Conservation (phyloP, 495 filamentous ascomycete genomes). For the Acidomyces sp. region DNA sequence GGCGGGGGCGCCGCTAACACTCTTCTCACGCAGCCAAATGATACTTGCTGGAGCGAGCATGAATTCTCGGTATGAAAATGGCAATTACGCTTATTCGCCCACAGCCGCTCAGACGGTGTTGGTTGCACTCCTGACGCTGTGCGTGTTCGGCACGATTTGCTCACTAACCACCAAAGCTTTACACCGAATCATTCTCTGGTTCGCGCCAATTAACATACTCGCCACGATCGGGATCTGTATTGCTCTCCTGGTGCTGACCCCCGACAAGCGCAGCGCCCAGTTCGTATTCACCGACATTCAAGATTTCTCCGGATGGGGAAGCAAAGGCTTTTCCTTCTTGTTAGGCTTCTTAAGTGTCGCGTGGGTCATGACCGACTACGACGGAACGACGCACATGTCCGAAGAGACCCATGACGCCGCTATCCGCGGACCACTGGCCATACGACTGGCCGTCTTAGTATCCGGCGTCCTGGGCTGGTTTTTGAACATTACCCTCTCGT, state of each 20-base stretch:
- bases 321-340: slow-evolving; percentile 51
- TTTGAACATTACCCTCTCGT: slow-evolving; percentile 54
- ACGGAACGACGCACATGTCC: slow-evolving; percentile 63
- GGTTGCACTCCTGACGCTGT: slow-evolving; percentile 44
- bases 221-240: slow-evolving; percentile 43
- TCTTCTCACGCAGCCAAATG: too few relatives aligned
- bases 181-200: slow-evolving; percentile 54
- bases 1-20: too few relatives aligned
- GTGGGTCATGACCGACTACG: slow-evolving; percentile 69
- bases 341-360: slow-evolving; percentile 57
- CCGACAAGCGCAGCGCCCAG: slow-evolving; percentile 43
- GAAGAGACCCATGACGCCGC: slow-evolving; percentile 64
- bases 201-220: slow-evolving; percentile 53
- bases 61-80: slow-evolving; percentile 34
- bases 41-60: slow-evolving; percentile 54
- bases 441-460: slow-evolving; percentile 50
- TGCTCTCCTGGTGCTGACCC: slow-evolving; percentile 44
- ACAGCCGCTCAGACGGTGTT: slow-evolving; percentile 51
- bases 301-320: slow-evolving; percentile 48
- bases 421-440: slow-evolving; percentile 50
- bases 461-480: slow-evolving; percentile 53
- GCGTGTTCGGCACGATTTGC: slow-evolving; percentile 47
- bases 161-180: slow-evolving; percentile 52
- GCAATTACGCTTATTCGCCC: slow-evolving; percentile 32
- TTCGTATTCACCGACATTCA: slow-evolving; percentile 54